Conservation (phyloP, 352 stramenopile species). For the Pythium volutum region DNA sequence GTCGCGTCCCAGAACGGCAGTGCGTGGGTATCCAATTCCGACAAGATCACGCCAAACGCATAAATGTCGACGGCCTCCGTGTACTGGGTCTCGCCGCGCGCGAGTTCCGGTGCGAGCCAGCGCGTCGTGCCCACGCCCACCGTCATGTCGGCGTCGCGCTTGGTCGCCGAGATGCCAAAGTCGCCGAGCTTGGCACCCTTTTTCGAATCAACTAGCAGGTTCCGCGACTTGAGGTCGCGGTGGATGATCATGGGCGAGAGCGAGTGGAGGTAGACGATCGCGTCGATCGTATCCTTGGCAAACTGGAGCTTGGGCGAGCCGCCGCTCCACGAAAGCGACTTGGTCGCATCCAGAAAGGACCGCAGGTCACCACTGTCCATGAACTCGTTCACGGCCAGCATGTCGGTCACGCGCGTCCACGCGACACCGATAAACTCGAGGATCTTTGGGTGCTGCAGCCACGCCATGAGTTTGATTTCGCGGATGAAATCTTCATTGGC, state of each 20-base stretch:
- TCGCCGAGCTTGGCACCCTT: conserved; percentile 65
- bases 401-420: conserved; percentile 65
- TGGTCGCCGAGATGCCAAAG: conserved; percentile 61
- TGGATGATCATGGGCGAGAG: conserved; percentile 62
- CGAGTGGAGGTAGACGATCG: conserved; percentile 69
- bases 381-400: conserved; percentile 65
- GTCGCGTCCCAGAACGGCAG: conserved; percentile 53
- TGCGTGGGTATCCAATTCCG: conserved; percentile 64
- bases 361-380: conserved; percentile 68
- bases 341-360: conserved; percentile 38
- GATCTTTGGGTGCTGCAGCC: conserved; percentile 65
- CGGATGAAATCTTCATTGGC: conserved; percentile 60
- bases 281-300: conserved; percentile 60
- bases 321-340: conserved; percentile 27
- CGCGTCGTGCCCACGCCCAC: conserved; percentile 55
- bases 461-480: conserved; percentile 72
- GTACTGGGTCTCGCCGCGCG: conserved; percentile 56
- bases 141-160: conserved; percentile 59
- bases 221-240: conserved; percentile 70
- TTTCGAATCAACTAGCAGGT: conserved; percentile 59
- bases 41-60: conserved; percentile 65
- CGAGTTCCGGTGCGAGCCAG: conserved; percentile 64
- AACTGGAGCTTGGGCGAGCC: conserved; percentile 47
- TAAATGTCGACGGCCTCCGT: conserved; percentile 68
- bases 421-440: conserved; percentile 69